Conservation (phyloP, 345 rosid genomes). For the Iberis pinnata region DNA sequence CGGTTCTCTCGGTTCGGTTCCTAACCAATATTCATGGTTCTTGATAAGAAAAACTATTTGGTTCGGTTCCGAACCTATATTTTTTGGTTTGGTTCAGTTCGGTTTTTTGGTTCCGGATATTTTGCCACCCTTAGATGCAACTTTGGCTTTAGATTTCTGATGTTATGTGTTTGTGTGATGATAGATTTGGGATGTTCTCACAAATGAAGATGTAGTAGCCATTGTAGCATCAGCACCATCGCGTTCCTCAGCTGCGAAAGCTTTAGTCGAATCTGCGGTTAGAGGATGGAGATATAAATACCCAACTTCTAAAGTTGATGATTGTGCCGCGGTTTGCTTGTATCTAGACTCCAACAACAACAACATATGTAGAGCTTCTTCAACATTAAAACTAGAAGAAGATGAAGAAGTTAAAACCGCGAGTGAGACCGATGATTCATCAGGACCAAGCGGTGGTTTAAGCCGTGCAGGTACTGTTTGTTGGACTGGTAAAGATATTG, state of each 20-base stretch:
- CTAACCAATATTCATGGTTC: no score
- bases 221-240: conserved; percentile 67
- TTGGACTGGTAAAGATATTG: conserved; percentile 35
- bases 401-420: conserved; percentile 23
- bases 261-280: conserved; percentile 80
- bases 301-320: conserved; percentile 91
- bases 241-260: conserved; percentile 64
- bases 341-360: conserved; percentile 46
- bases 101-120: no score
- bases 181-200: conserved; percentile 95
- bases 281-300: conserved; percentile 87
- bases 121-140: no score
- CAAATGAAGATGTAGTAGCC: conserved; percentile 80
- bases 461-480: conserved; percentile 37
- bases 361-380: conserved; percentile 38
- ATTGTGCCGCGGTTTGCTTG: conserved; percentile 96
- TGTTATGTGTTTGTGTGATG: conserved; percentile 14
- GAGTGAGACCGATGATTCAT: conserved; percentile 27
- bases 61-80: no score
- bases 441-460: conserved; percentile 26
- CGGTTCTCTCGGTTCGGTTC: no score
- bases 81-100: no score
- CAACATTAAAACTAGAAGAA: conserved; percentile 31
- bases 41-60: no score
- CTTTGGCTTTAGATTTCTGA: not conserved